Evolutionary conservation across 805 yeast genomes (phyloP).

Genomic region (Isabelozyma pseudorhagii): DNA sequence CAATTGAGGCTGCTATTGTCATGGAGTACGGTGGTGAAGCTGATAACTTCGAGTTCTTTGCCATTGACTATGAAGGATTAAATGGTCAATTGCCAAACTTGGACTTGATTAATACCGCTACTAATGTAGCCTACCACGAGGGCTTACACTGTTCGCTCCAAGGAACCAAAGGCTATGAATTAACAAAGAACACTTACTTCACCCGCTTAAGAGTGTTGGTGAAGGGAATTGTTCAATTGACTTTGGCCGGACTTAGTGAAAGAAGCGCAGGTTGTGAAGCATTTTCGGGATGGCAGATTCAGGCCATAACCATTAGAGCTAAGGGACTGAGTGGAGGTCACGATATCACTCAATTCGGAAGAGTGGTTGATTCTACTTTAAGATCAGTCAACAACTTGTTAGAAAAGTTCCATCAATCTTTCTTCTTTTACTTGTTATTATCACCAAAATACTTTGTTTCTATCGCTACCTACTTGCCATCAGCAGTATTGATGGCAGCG

Average conservation of each 20-base stretch:
- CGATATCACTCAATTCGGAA: conserved; percentile 89
- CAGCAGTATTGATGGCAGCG: conserved; percentile 70
- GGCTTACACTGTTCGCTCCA: conserved; percentile 69
- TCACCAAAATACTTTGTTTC: conserved; percentile 82
- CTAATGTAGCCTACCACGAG: conserved; percentile 72
- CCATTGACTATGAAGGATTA: conserved; percentile 78
- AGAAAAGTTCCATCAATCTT: conserved; percentile 96
- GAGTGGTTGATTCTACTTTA: conserved; percentile 82
- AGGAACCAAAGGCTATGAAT: conserved; percentile 45
- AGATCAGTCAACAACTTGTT: conserved; percentile 87
- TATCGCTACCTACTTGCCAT: conserved; percentile 88
- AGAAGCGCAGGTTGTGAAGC: conserved; percentile 78
- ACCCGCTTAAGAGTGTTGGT: conserved; percentile 57
- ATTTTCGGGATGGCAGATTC: conserved; percentile 95
- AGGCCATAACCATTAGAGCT: conserved; percentile 79
- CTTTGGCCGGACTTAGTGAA: conserved; percentile 64
- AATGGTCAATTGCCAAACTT: conserved; percentile 96
- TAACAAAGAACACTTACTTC: conserved; percentile 46
- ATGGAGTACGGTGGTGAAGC: conserved; percentile 67
- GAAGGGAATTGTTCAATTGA: conserved; percentile 64
- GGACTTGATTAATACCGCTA: conserved; percentile 82
- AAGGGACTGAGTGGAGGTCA: conserved; percentile 51
- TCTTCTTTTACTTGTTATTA: conserved; percentile 83
- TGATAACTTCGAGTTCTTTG: conserved; percentile 73
- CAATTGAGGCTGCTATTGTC: conserved; percentile 86